These are phyloP conservation scores for Dalechampia spathulata DNA, from an alignment of 441 rosid species.

Conservation along the genomic window DNA sequence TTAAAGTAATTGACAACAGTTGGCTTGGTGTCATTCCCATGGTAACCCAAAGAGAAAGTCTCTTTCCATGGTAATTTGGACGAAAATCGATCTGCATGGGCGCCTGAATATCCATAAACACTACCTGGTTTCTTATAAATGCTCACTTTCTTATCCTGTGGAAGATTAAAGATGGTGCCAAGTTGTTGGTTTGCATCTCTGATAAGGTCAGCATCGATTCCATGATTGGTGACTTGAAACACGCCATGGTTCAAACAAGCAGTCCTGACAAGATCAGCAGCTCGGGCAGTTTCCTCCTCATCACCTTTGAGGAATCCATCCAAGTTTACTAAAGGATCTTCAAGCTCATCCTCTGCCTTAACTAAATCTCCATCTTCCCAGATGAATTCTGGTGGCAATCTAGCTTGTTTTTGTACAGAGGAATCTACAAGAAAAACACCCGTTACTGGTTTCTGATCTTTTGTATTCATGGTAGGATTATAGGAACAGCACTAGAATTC, in stretches of 20 bases:
- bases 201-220: constrained; percentile 40
- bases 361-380: constrained; percentile 54
- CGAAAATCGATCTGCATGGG: constrained; percentile 37
- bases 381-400: constrained; percentile 45
- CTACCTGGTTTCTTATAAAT: constrained; percentile 32
- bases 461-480: constrained; percentile 6
- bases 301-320: constrained; percentile 34
- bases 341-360: constrained; percentile 34
- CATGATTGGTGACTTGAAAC: constrained; percentile 65
- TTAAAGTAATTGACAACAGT: constrained; percentile 41
- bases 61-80: constrained; percentile 79
- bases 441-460: constrained; percentile 4
- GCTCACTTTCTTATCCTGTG: constrained; percentile 35
- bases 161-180: constrained; percentile 46
- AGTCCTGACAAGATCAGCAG: constrained; percentile 30
- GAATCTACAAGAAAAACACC: constrained; percentile 18
- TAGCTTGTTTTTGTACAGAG: constrained; percentile 22
- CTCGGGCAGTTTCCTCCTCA: constrained; percentile 26
- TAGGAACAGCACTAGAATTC: no score
- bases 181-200: constrained; percentile 32
- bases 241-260: constrained; percentile 63
- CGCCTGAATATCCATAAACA: constrained; percentile 23
- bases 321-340: constrained; percentile 58
- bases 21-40: constrained; percentile 1
- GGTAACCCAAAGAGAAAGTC: constrained; percentile 46